Conservation (phyloP, 2,329 filamentous ascomycete genomes). For the Periconia sp. region DNA sequence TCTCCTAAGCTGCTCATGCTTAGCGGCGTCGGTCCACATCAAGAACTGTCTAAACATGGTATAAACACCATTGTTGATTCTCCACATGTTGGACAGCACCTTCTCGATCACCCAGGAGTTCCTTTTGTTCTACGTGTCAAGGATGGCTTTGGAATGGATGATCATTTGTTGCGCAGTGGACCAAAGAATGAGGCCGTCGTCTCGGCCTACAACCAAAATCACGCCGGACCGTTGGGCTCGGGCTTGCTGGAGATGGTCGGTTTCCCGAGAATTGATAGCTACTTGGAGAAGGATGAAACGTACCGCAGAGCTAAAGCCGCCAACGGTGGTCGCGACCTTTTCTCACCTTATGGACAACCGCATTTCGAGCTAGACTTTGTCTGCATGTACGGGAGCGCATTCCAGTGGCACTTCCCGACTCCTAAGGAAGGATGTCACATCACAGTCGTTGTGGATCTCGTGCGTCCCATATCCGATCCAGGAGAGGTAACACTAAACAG, state of each 20-base stretch:
- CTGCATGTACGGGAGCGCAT: slow-evolving; percentile 60
- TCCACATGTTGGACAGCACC: slow-evolving; percentile 66
- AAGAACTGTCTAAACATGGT: slow-evolving; percentile 57
- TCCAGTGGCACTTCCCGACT: slow-evolving; percentile 57
- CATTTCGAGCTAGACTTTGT: slow-evolving; percentile 60
- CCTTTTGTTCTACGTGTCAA: slow-evolving; percentile 47
- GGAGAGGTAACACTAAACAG: slow-evolving; percentile 67
- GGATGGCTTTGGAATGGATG: slow-evolving; percentile 58
- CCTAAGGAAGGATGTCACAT: slow-evolving; percentile 57
- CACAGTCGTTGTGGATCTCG: slow-evolving; percentile 62
- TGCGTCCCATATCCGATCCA: slow-evolving; percentile 55
- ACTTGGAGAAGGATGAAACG: slow-evolving; percentile 55
- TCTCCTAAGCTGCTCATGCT: slow-evolving; percentile 68
- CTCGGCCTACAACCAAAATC: too few relatives aligned
- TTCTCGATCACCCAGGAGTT: slow-evolving; percentile 59
- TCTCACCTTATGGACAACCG: slow-evolving; percentile 31
- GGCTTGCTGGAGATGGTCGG: slow-evolving; percentile 59
- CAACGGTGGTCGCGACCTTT: slow-evolving; percentile 45
- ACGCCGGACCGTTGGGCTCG: slow-evolving; percentile 49
- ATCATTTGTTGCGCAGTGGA: slow-evolving; percentile 49
- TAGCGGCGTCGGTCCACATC: slow-evolving; percentile 62
- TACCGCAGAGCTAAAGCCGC: slow-evolving; percentile 54
- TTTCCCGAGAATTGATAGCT: slow-evolving; percentile 64
- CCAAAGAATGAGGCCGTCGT: too few relatives aligned
- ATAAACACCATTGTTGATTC: slow-evolving; percentile 61